Conservation (phyloP, 2,329 filamentous ascomycete species). For the Helotiales sp. region DNA sequence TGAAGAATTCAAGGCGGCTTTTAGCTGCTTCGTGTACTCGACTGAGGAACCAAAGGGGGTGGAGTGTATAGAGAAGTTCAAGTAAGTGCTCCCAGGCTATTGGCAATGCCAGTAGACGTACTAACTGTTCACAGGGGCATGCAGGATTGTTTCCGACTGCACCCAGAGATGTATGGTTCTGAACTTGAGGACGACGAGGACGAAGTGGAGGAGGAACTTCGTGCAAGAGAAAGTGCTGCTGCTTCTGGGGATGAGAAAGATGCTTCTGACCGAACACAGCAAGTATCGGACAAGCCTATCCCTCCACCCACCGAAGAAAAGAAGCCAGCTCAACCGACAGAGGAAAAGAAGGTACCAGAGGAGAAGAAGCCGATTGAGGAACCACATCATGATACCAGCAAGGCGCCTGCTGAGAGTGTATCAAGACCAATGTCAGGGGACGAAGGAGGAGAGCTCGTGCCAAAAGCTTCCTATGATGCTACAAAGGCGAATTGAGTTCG, state of each 20-base stretch:
- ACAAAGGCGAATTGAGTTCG: conserved; percentile 29
- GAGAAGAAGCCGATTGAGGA: conserved; percentile 27
- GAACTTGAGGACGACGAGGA: conserved; percentile 83
- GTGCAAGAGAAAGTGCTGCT: conserved; percentile 33
- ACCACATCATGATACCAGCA: conserved; percentile 39
- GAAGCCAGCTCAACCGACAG: conserved; percentile 5
- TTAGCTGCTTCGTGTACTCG: conserved; percentile 98
- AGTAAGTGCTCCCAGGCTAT: conserved; percentile 60
- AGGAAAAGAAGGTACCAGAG: background rate
- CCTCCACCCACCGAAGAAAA: conserved; percentile 14
- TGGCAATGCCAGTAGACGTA: background rate
- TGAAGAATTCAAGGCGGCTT: conserved; percentile 91
- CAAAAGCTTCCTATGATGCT: conserved; percentile 55
- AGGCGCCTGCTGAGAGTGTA: conserved; percentile 30
- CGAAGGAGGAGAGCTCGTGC: conserved; percentile 52
- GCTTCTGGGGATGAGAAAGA: conserved; percentile 19
- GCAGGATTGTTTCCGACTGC: conserved; percentile 94
- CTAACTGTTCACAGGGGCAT: conserved; percentile 68
- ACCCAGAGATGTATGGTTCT: conserved; percentile 90
- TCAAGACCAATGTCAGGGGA: conserved; percentile 22
- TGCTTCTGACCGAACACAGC: conserved; percentile 4
- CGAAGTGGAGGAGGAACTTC: conserved; percentile 47
- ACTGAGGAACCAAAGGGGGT: conserved; percentile 95
- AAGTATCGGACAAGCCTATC: conserved; percentile 7
- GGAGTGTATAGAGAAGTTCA: conserved; percentile 97